These are phyloP conservation scores for Astrothelium macrocarpum DNA, from an alignment of 495 filamentous ascomycete species.

Conservation along the genomic window DNA sequence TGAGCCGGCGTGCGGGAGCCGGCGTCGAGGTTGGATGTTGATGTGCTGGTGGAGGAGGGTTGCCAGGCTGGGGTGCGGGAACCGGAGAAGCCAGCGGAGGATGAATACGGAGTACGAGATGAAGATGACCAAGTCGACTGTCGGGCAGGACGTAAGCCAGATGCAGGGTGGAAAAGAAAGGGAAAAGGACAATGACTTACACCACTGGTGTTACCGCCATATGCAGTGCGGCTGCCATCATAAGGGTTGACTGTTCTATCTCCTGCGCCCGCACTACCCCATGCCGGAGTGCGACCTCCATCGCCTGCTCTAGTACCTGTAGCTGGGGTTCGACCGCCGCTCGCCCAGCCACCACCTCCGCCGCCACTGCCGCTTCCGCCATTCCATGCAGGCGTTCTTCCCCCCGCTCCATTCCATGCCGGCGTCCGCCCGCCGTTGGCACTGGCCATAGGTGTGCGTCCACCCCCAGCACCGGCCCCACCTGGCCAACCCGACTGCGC, in stretches of 20 bases:
- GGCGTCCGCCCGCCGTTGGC: slow-evolving; percentile 55
- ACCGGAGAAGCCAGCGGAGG: neutral
- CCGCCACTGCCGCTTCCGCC: slow-evolving; percentile 25
- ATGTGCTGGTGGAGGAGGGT: slow-evolving; percentile 7
- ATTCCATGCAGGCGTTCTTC: slow-evolving; percentile 31
- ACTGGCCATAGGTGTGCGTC: slow-evolving; percentile 35
- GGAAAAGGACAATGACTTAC: slow-evolving; percentile 2
- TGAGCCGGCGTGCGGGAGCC: slow-evolving; percentile 45
- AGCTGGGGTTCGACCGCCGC: slow-evolving; percentile 55
- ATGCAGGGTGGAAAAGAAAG: neutral
- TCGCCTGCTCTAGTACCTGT: slow-evolving; percentile 16
- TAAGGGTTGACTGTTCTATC: slow-evolving; percentile 54
- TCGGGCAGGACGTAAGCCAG: neutral
- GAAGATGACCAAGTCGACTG: neutral
- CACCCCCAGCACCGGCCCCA: slow-evolving; percentile 2
- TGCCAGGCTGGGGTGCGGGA: slow-evolving; percentile 14
- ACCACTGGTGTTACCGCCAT: slow-evolving; percentile 13
- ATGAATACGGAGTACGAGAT: slow-evolving; percentile 52
- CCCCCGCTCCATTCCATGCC: slow-evolving; percentile 44
- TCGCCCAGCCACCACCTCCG: slow-evolving; percentile 10
- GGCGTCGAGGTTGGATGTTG: slow-evolving; percentile 38
- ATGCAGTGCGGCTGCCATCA: slow-evolving; percentile 17
- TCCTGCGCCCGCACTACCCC: slow-evolving; percentile 22
- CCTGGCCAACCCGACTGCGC: slow-evolving; percentile 9
- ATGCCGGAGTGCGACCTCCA: slow-evolving; percentile 14